These are phyloP conservation scores for Eremomyces bilateralis DNA, from an alignment of 495 filamentous ascomycete genomes.

Conservation along the genomic window DNA sequence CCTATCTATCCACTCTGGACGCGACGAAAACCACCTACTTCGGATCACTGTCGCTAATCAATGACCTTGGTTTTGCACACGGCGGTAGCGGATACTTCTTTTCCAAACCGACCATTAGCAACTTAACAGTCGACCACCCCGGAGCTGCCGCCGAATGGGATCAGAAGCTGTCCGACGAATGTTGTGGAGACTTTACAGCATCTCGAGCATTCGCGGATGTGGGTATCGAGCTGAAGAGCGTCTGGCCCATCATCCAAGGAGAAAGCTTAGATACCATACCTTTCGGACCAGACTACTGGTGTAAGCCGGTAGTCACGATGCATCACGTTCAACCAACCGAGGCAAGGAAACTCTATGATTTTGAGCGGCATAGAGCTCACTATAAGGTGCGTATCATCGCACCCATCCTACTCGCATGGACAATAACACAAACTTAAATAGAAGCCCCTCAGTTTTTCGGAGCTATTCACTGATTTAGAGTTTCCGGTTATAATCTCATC, in stretches of 20 bases:
- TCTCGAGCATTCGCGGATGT: slow-evolving; percentile 2
- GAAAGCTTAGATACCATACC: slow-evolving; percentile 5
- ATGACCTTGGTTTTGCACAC: slow-evolving; percentile 2
- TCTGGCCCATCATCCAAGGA: slow-evolving; percentile 7
- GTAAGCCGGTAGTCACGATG: slow-evolving; percentile 7
- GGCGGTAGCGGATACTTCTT: slow-evolving; percentile 7
- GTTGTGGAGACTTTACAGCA: slow-evolving; percentile 5
- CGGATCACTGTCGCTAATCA: background rate
- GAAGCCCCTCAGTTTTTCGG: slow-evolving; percentile 5
- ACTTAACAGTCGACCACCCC: slow-evolving; percentile 2
- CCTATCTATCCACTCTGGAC: slow-evolving; percentile 6
- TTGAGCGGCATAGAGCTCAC: too few relatives aligned
- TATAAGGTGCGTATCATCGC: too few relatives aligned
- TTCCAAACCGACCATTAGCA: slow-evolving; percentile 5
- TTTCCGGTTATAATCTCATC: slow-evolving; percentile 6
- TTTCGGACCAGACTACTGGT: slow-evolving; percentile 7
- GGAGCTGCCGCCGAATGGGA: slow-evolving; percentile 4
- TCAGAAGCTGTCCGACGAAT: background rate
- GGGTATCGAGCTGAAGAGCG: slow-evolving; percentile 2
- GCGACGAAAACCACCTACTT: slow-evolving; percentile 4
- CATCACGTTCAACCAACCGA: too few relatives aligned
- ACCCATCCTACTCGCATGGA: too few relatives aligned
- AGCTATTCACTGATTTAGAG: too few relatives aligned
- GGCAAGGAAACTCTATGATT: too few relatives aligned
- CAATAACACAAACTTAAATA: too few relatives aligned